Base-by-base conservation (phyloP, 257 asterid genomes). In the Apocynum venetum region DNA sequence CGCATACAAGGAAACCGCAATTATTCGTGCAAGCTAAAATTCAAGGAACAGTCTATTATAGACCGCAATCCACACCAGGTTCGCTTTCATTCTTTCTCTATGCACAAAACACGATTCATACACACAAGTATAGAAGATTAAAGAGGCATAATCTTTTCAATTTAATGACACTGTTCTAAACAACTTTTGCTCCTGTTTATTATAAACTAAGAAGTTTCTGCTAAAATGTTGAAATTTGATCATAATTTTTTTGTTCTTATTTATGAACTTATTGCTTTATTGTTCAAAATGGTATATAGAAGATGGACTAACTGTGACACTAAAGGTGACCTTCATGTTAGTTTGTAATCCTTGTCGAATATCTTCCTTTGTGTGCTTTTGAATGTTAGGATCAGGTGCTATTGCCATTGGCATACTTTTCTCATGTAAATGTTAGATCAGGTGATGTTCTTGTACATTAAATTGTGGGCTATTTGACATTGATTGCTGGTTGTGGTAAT, bases 51-150 rank as follows among this genome's bases (percentile, higher is more conserved):
- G 84, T 96, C 99, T 76, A 91, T 96, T 63, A 86, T 96, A 76
- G 99, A 93, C 75, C 86, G 99, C 81, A 96, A 93, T 83, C 97
- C 99, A 75, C 99, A 96, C 80, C 98, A 96, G 98, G 98, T 95
- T 60, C 84, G 74, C 75, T 74, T 70, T 75, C 64, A 15, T 70
- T 55, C 78, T 63, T 46, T 73, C 59, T 12, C 35, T 49, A 9
- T 76, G 17, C 38, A 36, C 25, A 49, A 7, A 71, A 36, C 12
- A 6, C 19, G 40, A 36, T 35, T 20, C 57, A 49, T 20, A 20
- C 14, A 48, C 48, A 43, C 48, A 43, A 19, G 59, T 41, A 7
- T 12, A 25, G 8, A 67, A 20, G 76, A 53, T 51, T 20, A 38
- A 64, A 2, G 11, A 36, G 10, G 40, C 14, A 38, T 6, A 65